Base-by-base conservation (phyloP, 768 basidiomycete genomes). In the Clitopilus passeckerianus region DNA sequence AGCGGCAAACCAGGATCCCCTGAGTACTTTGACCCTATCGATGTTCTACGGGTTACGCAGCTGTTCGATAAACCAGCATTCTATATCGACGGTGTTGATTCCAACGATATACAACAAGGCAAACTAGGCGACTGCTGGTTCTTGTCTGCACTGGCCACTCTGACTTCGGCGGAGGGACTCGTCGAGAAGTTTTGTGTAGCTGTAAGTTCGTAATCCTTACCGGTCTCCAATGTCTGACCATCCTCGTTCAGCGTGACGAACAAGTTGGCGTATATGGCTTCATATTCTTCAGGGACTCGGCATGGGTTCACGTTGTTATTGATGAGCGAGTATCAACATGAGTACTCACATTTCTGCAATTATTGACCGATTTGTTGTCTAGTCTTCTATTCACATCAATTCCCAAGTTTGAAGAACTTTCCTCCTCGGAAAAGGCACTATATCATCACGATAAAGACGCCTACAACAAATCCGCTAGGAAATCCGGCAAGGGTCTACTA, bases 121-220 rank as follows among this genome's bases (percentile, higher is more conserved):
- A 62, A 59, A 8, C 61, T 84, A n/a, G 80, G 80, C 0, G 76
- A 84, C 62, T 84, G 83, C 61, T 84, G 81, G 75, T 80, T 85
- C 65, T 65, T 84, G 8, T 79, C 77, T 6, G 83, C 82, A 1
- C 62, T 84, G 53, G 77, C 81, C 6, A 80, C 79, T 0, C 76
- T 83, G 64, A 71, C 80, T 5, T 76, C 78, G 6, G 64, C 73
- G 0, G 66, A 74, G 1, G 75, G 75, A 1, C 66, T 84, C 41
- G 70, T 84, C 7, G 77, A 84, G 65, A 80, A 80, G 61, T 74
- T 81, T 30, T 85, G 83, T 60, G 80, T 84, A 50, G 78, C 73
- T 12, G 77, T 78, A 59, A 61, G 76, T 68, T 5, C n/a, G n/a
- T n/a, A n/a, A n/a, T n/a, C n/a, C n/a, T n/a, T n/a, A n/a, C n/a